phyloP scores from a whole-genome alignment of 768 basidiomycete genomes.

The Cubamyces lactineus region DNA sequence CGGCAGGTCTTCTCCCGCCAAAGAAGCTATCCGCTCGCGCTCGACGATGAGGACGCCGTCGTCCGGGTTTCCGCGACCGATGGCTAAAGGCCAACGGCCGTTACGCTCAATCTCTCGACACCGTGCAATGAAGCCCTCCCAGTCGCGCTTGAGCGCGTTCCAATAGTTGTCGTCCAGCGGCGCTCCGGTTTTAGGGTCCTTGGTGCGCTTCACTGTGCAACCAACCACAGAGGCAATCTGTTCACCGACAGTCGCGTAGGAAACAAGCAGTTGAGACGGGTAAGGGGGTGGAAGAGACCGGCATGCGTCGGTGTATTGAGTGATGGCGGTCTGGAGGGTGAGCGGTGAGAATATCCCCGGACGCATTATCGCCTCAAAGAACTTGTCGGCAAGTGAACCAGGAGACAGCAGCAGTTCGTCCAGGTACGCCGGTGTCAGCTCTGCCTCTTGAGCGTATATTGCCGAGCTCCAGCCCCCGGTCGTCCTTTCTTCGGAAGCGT shows the following conservation, averaged over 20 bases:
- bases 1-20: constrained; percentile 70
- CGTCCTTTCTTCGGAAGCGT: constrained; percentile 14
- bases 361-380: constrained; percentile 80
- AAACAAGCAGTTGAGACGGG: constrained; percentile 58
- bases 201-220: constrained; percentile 74
- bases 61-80: constrained; percentile 49
- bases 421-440: constrained; percentile 83
- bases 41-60: constrained; percentile 65
- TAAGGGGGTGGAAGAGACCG: constrained; percentile 63
- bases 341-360: constrained; percentile 87
- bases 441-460: constrained; percentile 68
- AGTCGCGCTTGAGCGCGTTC: constrained; percentile 86
- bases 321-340: constrained; percentile 80
- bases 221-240: constrained; percentile 87
- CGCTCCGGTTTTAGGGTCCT: constrained; percentile 78
- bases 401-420: constrained; percentile 77
- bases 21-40: constrained; percentile 71
- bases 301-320: constrained; percentile 77
- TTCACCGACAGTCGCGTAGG: constrained; percentile 70
- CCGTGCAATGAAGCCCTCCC: constrained; percentile 93
- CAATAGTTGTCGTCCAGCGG: constrained; percentile 79
- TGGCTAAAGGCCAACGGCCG: constrained; percentile 76
- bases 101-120: constrained; percentile 90
- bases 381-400: constrained; percentile 76
- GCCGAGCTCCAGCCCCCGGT: constrained; percentile 57